Evolutionary conservation across 176 grass and related monocot species (phyloP).

Genomic region (Avena insularis): DNA sequence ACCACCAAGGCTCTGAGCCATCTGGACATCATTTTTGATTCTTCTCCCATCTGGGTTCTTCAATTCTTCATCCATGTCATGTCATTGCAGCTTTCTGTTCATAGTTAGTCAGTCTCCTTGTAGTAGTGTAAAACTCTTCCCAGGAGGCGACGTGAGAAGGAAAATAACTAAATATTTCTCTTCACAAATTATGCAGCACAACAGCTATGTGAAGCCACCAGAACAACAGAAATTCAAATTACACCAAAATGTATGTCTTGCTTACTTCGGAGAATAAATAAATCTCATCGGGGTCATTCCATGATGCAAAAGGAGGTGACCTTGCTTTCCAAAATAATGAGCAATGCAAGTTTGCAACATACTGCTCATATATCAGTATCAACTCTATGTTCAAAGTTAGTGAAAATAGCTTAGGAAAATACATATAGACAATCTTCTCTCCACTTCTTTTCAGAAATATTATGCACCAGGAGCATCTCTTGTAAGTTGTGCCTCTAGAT

Average conservation of each 20-base stretch:
- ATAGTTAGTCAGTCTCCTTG: background rate
- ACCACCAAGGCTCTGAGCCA: background rate
- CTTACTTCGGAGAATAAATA: background rate
- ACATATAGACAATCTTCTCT: background rate
- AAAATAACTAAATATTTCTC: background rate
- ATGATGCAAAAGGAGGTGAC: background rate
- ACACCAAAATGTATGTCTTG: slow-evolving; percentile 8
- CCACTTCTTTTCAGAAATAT: background rate
- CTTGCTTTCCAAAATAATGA: background rate
- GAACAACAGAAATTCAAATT: background rate
- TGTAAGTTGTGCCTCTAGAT: slow-evolving; percentile 48
- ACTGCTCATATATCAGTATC: background rate
- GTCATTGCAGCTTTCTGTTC: background rate
- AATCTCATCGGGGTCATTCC: too few relatives aligned
- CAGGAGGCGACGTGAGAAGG: background rate
- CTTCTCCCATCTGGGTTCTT: background rate
- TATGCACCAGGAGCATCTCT: slow-evolving; percentile 9
- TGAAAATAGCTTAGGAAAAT: slow-evolving; percentile 30
- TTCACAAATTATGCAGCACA: slow-evolving; percentile 9
- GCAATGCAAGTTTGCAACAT: background rate
- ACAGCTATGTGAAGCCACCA: background rate
- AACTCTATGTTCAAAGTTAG: slow-evolving; percentile 34
- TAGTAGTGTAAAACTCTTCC: background rate
- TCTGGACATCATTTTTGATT: background rate
- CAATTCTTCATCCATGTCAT: background rate